A percentile compares a stretch with the other conserved stretches of the same genome.
phyloP scores from a whole-genome alignment of 768 basidiomycete species.

The Amylocystis lapponica region DNA sequence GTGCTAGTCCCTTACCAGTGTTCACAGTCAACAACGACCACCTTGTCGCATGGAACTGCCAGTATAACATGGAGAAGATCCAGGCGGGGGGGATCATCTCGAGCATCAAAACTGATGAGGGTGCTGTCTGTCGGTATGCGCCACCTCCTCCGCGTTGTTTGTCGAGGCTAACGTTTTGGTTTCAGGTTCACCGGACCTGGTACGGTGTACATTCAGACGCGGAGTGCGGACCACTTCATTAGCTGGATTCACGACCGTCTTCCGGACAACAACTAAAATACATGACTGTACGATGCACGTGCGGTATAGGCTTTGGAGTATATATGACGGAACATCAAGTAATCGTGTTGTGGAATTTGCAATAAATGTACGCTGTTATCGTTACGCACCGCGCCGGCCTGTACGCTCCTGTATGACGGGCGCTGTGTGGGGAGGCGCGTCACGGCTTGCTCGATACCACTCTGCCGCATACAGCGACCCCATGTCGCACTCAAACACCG shows the following conservation, averaged over 20 bases:
- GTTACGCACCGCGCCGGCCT: too few relatives aligned
- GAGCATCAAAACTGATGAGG: constrained; percentile 25
- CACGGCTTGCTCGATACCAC: too few relatives aligned
- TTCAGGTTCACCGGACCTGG: constrained; percentile 29
- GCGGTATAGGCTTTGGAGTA: too few relatives aligned
- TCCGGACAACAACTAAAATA: constrained; percentile 6
- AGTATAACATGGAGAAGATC: constrained; percentile 28
- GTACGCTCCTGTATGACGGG: too few relatives aligned
- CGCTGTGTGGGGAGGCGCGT: too few relatives aligned
- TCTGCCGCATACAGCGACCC: too few relatives aligned
- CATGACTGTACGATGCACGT: too few relatives aligned
- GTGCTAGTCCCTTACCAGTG: background rate
- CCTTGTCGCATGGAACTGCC: constrained; percentile 30
- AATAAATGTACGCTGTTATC: too few relatives aligned
- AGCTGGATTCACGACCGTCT: constrained; percentile 26
- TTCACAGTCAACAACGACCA: constrained; percentile 28
- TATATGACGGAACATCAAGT: too few relatives aligned
- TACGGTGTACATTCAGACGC: constrained; percentile 27
- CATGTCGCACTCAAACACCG: constrained; percentile 49
- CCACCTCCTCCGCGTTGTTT: background rate
- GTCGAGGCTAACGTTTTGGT: background rate
- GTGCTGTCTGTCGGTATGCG: constrained; percentile 26
- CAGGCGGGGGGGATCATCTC: constrained; percentile 27
- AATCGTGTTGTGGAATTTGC: too few relatives aligned
- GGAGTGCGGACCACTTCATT: constrained; percentile 25